Evolutionary conservation across 164 flowering plant species (phyloP), one percentile per base, ranked within the genome.

Genomic region (Protea cynaroides): DNA sequence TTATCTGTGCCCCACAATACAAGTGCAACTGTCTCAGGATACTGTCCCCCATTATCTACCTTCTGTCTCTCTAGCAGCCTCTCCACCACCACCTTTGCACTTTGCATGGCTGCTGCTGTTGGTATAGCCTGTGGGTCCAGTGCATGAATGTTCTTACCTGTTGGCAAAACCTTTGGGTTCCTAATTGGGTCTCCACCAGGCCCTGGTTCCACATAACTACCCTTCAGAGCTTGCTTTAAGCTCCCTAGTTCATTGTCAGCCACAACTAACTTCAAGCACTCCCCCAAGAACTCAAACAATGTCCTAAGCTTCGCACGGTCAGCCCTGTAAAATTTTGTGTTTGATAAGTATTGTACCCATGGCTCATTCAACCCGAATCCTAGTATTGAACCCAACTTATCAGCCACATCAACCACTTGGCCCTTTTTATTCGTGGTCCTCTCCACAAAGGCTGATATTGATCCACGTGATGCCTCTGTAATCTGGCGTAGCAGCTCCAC

Each of bases 161-260:
- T 95, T n/a, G 99, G 99, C 70, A 95, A 70, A 22, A 95, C 99
- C 75, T 95, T 95, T 0, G 99, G 99, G 75, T 95, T 95, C 67
- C 97, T 84, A 37, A 95, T 95, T 14, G 99, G 99, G 65, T 95
- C 99, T 55, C 99, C 99, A 43, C 99, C 99, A 11, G 99, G 99
- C 44, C 99, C 99, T 13, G 99, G 97, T 72, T 84, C 94, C 14
- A 95, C 99, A 66, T 81, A 95, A 49, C 90, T 88, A 18, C 99
- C 99, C 71, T 95, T 91, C 75, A 95, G 65, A 17, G 99, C 99
- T 72, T 88, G 97, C 71, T 89, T 95, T 68, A 95, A 72, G 77
- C 94, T 83, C 19, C 99, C 96, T 54, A 95, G 17, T 76, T 95
- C 99, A 71, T 95, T 95, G 58, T 95, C 97, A 59, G 88, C 90